Base-by-base conservation (phyloP, 192 early-diverging fungal genomes). In the Martensiomyces pterosporus region DNA sequence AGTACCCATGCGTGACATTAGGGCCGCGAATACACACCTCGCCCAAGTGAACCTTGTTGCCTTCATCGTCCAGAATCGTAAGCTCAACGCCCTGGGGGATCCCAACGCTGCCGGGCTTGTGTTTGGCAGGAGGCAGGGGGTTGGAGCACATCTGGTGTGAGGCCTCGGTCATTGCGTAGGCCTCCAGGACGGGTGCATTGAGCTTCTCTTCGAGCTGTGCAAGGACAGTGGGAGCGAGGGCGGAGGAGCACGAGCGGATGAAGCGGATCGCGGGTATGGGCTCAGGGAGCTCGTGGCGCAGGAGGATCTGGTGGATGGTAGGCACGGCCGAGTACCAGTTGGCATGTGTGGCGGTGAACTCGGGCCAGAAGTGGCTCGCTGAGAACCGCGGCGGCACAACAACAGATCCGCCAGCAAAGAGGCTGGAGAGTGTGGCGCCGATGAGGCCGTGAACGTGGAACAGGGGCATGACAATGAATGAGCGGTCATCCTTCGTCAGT, bases 111-210 rank as follows among this genome's bases (percentile, higher is more conserved):
- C 88, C 90, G 6, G 87, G 77, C 64, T 89, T 90, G 68, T 82
- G 81, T 37, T 48, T 47, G 21, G 72, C 67, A 1, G 80, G 81
- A 3, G 86, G 86, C 25, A 90, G 63, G 37, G 82, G 85, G 47
- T 90, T 89, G 18, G 87, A 85, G 43, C 85, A 86, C 79, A 92
- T 86, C 69, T 91, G 90, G 57, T 92, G 90, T 12, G 87, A 60
- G n/a, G 88, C 87, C 72, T 92, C 90, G 3, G 87, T 88, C 87
- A 91, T 89, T 16, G 89, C 86, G 50, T 90, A 89, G 0, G 88
- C 88, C 62, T 88, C 87, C 27, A 92, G 60, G 3, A 92, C 85
- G 12, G 87, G 88, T 1, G 83, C 87, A 9, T 77, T 54, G 43
- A 85, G 82, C 17, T 51, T 54, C 26, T 65, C 32, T 66, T 92